Evolutionary conservation across 2,329 filamentous ascomycete species (phyloP).

Genomic region (Alternaria arborescens): DNA sequence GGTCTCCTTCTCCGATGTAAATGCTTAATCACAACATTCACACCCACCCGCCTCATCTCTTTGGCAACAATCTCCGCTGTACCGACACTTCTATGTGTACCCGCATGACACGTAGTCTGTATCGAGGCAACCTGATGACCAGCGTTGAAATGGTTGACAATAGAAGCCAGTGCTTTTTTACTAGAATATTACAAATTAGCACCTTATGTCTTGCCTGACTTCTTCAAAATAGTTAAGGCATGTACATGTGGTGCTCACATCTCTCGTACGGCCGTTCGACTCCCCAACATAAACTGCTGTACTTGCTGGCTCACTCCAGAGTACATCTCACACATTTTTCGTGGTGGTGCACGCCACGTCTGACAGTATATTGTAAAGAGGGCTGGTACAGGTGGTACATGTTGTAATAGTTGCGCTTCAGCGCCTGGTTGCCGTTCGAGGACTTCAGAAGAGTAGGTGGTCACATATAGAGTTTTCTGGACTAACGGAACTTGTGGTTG

Average conservation of each 20-base stretch:
- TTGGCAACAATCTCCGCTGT: slow-evolving; percentile 26
- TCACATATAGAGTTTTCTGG: background rate
- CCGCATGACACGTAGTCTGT: slow-evolving; percentile 19
- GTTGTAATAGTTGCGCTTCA: background rate
- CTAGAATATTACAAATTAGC: background rate
- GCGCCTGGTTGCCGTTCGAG: background rate
- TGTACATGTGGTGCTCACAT: background rate
- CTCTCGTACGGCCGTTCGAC: slow-evolving; percentile 6
- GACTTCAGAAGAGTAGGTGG: slow-evolving; percentile 7
- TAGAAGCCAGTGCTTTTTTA: background rate
- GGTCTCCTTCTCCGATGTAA: slow-evolving; percentile 19
- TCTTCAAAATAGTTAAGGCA: background rate
- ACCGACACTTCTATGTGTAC: slow-evolving; percentile 34
- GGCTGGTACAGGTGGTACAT: background rate
- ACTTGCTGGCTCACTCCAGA: slow-evolving; percentile 22
- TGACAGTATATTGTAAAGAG: slow-evolving; percentile 12
- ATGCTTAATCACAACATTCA: slow-evolving; percentile 23
- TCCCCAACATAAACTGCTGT: slow-evolving; percentile 20
- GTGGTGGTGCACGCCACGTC: slow-evolving; percentile 16
- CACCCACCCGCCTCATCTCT: slow-evolving; percentile 12
- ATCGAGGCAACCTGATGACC: slow-evolving; percentile 15
- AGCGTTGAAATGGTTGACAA: background rate
- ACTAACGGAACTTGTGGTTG: background rate
- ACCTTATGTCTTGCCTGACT: background rate
- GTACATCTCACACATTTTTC: slow-evolving; percentile 19